A percentile compares a stretch with the other conserved stretches of the same genome.
Evolutionary conservation across 371 early-diverging fungal species (phyloP).

Genomic region (Mortierella sp.): DNA sequence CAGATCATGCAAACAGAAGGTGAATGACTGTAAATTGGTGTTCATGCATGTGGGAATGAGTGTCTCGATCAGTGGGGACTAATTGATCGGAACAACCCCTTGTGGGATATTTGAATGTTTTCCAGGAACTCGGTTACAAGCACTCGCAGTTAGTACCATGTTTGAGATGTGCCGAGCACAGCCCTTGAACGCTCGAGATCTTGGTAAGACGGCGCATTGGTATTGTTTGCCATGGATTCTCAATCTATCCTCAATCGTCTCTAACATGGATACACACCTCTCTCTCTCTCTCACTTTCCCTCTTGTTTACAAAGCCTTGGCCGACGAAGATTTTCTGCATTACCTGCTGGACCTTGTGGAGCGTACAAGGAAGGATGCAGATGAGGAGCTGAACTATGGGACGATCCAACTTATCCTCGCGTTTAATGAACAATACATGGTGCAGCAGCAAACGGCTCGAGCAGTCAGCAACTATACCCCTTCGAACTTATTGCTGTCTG

Average conservation of each 20-base stretch:
- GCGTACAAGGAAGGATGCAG: conserved; percentile 69
- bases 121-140: conserved; percentile 52
- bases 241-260: too few relatives aligned
- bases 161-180: conserved; percentile 81
- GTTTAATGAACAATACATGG: conserved; percentile 78
- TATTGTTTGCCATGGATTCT: too few relatives aligned
- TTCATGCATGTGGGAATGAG: too few relatives aligned
- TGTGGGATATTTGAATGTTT: too few relatives aligned
- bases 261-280: background rate
- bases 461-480: conserved; percentile 42
- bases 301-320: conserved; percentile 37
- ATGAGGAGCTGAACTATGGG: conserved; percentile 80
- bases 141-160: conserved; percentile 68
- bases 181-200: conserved; percentile 67
- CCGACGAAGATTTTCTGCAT: conserved; percentile 61
- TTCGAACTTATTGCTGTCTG: conserved; percentile 64
- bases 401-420: conserved; percentile 74
- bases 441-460: conserved; percentile 53
- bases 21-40: background rate
- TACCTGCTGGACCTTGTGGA: conserved; percentile 77
- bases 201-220: conserved; percentile 60
- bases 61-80: too few relatives aligned
- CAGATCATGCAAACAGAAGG: conserved; percentile 60
- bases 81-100: too few relatives aligned
- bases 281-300: background rate